Conservation (phyloP, 495 filamentous ascomycete genomes). For the Jackrogersella minutella region DNA sequence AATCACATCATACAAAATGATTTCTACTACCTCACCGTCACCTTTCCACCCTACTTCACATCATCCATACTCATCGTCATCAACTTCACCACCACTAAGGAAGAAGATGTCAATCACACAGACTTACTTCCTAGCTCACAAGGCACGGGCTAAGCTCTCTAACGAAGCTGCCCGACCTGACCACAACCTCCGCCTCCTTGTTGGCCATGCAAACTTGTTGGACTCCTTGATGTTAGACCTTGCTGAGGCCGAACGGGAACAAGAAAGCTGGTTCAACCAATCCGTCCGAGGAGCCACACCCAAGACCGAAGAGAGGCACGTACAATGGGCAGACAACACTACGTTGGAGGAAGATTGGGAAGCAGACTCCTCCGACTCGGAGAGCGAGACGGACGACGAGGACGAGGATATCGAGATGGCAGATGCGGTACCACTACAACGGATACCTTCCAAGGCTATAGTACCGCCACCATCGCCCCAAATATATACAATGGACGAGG, state of each 20-base stretch:
- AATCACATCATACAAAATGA: conserved; percentile 42
- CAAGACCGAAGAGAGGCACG: conserved; percentile 68
- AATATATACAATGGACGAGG: conserved; percentile 48
- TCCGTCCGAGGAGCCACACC: conserved; percentile 78
- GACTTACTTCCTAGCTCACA: conserved; percentile 97
- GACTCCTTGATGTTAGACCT: conserved; percentile 96
- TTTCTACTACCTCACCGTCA: conserved; percentile 40
- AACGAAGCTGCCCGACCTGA: conserved; percentile 87
- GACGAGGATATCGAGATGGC: conserved; percentile 60
- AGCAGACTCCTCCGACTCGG: conserved; percentile 68
- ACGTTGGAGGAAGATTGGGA: conserved; percentile 77
- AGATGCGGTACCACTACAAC: conserved; percentile 55
- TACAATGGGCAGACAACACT: conserved; percentile 87
- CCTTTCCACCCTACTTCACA: conserved; percentile 40
- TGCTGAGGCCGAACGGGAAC: conserved; percentile 90
- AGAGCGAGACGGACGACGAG: conserved; percentile 61
- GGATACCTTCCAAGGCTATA: conserved; percentile 51
- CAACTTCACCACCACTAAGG: conserved; percentile 42
- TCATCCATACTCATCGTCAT: conserved; percentile 32
- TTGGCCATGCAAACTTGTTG: conserved; percentile 97
- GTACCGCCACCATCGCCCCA: conserved; percentile 41
- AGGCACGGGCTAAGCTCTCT: conserved; percentile 93
- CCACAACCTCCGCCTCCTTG: conserved; percentile 92
- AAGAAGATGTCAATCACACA: conserved; percentile 89
- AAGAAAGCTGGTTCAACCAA: conserved; percentile 98